A percentile compares a stretch with the other conserved stretches of the same genome.
phyloP scores from a whole-genome alignment of 768 basidiomycete species.

The Leccinum incarnatum region DNA sequence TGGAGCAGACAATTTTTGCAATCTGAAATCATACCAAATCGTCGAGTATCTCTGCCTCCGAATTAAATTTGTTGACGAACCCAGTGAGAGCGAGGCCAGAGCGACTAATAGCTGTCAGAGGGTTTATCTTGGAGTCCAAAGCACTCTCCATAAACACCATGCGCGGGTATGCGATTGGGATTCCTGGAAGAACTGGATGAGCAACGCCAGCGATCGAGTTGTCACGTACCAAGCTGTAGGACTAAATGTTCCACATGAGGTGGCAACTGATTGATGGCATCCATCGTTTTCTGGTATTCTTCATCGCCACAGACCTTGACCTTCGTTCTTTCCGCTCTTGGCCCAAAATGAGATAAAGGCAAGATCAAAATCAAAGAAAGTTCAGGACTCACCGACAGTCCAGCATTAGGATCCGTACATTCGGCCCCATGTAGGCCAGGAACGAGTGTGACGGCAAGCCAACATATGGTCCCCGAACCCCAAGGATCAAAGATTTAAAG shows the following conservation, averaged over 20 bases:
- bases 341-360: conserved; percentile 4
- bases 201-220: neutral
- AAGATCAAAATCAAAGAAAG: neutral
- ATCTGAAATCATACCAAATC: conserved; percentile 58
- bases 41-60: conserved; percentile 90
- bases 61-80: conserved; percentile 88
- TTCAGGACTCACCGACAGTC: conserved; percentile 67
- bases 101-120: conserved; percentile 72
- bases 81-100: conserved; percentile 67
- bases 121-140: conserved; percentile 81
- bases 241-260: conserved; percentile 74
- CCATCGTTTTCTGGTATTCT: conserved; percentile 75
- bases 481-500: conserved; percentile 71
- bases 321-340: conserved; percentile 81
- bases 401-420: conserved; percentile 67
- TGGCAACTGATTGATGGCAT: conserved; percentile 59
- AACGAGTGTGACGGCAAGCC: conserved; percentile 81
- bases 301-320: conserved; percentile 72
- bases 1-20: conserved; percentile 24
- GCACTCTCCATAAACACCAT: conserved; percentile 85
- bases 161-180: conserved; percentile 89
- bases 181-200: conserved; percentile 38
- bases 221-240: conserved; percentile 64
- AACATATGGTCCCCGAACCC: conserved; percentile 73
- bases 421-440: conserved; percentile 76